Evolutionary conservation across 148 eudicot species (phyloP), one percentile per base, ranked within the genome.

Genomic region (Rhododendron mucronatum): DNA sequence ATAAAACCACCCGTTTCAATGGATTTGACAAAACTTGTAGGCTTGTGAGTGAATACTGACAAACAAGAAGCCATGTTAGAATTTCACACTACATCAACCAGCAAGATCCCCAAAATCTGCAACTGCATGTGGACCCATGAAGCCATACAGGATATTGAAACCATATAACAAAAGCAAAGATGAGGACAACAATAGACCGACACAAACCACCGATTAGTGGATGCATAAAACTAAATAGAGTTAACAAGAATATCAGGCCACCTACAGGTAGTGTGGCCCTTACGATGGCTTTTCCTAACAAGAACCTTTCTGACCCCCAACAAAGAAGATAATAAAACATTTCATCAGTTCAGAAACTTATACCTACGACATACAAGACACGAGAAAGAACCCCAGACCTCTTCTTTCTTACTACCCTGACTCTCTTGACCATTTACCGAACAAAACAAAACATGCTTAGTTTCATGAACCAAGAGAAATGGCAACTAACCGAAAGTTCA

Each of bases 131-230:
- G 5, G 33, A 78, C 26, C 3, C 47, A 35, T 39, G 45, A 21
- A 75, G n/a, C 48, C 79, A 37, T 76, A 39, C n/a, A 20, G 48
- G 48, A 83, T 69, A 12, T n/a, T 11, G 15, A 82, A 82, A 5
- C 53, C 76, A n/a, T 82, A 41, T 23, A 77, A 37, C 11, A 41
- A 23, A 45, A 45, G 28, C 0, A 10, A 35, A 65, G 33, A 35
- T 20, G 23, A 48, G 11, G 41, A 47, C 47, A 63, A 48, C 35
- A 65, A 47, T 33, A 37, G 44, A 61, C 14, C 7, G 20, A 55
- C 20, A 77, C 82, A 78, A 83, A 78, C 83, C 86, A 83, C 86
- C 80, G 76, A 57, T 78, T 59, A 78, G 79, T 87, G 86, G 88
- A 87, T 79, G 78, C 53, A 83, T 87, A 44, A 47, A 83, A 83